Evolutionary conservation across 179 eudicot genomes (phyloP).

Genomic region (Silene noctiflora): DNA sequence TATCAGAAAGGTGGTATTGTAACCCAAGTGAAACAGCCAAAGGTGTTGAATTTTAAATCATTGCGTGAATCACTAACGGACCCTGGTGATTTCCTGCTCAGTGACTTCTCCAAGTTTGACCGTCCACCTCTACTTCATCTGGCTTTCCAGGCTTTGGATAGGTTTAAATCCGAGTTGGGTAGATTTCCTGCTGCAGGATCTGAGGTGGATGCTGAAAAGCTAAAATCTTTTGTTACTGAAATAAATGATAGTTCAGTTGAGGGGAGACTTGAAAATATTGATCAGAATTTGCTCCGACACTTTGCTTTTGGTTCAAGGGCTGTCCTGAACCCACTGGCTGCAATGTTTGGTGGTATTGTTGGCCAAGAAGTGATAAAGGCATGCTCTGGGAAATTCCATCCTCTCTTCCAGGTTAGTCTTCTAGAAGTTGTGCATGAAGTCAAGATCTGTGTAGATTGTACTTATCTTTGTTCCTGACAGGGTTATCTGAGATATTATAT

Average conservation of each 20-base stretch:
- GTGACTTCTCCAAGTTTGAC: background rate
- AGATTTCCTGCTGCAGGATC: background rate
- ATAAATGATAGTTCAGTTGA: background rate
- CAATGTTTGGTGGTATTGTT: background rate
- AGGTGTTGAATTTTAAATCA: background rate
- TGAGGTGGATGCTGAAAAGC: background rate
- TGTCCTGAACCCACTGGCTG: background rate
- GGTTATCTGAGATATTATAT: background rate
- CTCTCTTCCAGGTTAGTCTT: background rate
- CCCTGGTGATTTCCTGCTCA: slow-evolving; percentile 1
- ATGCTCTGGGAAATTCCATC: background rate
- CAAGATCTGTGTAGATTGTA: background rate
- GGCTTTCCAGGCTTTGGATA: background rate
- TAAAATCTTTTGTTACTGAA: background rate
- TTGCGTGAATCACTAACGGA: background rate
- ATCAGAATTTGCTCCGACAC: background rate
- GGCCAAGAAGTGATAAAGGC: background rate
- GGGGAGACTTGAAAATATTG: background rate
- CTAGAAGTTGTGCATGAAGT: background rate
- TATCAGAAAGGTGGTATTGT: background rate
- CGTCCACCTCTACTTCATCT: background rate
- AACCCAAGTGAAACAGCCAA: background rate
- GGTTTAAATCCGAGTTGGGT: background rate
- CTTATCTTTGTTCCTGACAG: background rate
- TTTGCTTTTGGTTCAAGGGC: background rate